phyloP scores from a whole-genome alignment of 2,329 filamentous ascomycete genomes.

The Colletotrichum agaves region DNA sequence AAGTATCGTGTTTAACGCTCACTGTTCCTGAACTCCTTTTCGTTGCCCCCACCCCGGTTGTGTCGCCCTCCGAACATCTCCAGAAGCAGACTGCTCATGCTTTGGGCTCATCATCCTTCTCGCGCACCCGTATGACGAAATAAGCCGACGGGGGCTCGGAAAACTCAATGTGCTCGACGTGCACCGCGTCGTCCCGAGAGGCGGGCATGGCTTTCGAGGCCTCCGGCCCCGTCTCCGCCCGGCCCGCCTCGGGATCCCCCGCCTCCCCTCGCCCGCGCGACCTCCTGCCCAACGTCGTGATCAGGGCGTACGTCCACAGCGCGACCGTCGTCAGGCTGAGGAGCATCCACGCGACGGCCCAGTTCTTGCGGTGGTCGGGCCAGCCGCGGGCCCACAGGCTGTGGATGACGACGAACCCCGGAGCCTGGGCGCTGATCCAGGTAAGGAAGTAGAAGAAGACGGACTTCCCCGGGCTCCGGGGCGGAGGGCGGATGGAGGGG shows the following conservation, averaged over 20 bases:
- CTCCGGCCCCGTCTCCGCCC: too few relatives aligned
- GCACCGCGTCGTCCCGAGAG: not conserved
- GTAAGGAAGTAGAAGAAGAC: not conserved
- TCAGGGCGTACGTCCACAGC: not conserved
- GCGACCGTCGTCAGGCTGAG: not conserved
- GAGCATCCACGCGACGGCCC: constrained; percentile 4
- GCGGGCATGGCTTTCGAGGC: too few relatives aligned
- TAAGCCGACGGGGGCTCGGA: too few relatives aligned
- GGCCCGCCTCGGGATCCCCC: too few relatives aligned
- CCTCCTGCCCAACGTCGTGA: not conserved
- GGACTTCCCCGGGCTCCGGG: not conserved
- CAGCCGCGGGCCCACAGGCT: not conserved
- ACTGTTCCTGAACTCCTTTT: too few relatives aligned
- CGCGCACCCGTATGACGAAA: too few relatives aligned
- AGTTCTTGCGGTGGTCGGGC: not conserved
- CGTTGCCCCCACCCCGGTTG: too few relatives aligned
- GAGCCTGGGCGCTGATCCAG: constrained; percentile 4
- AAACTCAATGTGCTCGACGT: too few relatives aligned
- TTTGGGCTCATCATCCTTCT: too few relatives aligned
- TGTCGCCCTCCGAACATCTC: too few relatives aligned
- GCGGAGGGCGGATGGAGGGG: not conserved
- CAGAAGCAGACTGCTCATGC: too few relatives aligned
- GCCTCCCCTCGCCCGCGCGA: not conserved
- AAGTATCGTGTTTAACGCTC: too few relatives aligned
- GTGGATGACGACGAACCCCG: not conserved